Base-by-base conservation (phyloP, 164 flowering plant genomes). In the Vitis labrusca region DNA sequence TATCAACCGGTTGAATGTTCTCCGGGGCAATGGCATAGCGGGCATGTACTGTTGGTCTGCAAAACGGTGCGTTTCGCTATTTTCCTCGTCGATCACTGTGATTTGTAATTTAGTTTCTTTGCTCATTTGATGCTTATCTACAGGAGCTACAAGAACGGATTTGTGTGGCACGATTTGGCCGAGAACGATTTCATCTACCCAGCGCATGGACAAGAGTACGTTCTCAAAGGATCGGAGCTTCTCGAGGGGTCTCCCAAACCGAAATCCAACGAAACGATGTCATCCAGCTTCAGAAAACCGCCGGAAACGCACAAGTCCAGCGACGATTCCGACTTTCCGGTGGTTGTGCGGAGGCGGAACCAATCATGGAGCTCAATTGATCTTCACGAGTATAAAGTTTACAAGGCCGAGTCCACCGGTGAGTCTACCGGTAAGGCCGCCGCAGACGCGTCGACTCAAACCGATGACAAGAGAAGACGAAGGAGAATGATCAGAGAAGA, bases 141-240 rank as follows among this genome's bases (percentile, higher is more conserved):
- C 84, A 95, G 99, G 91, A 85, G 93, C 81, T 93, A 91, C 81
- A 93, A 82, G 70, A 93, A 85, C 48, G 98, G 97, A 53, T 95
- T 90, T 70, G 98, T 95, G 23, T 93, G 99, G 99, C 97, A 91
- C 49, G 97, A 95, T 77, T 86, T 95, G 54, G 63, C 83, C 5
- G 98, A 91, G 54, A 76, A 85, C 69, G 99, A 93, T 73, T 85
- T 88, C 80, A 90, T 95, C 49, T 81, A 84, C 71, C 99, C 98
- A 4, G 84, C 86, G 0, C 91, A 90, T 65, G 97, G 94, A 59
- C 86, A 89, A 14, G 99, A 95, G 68, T 93, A 95, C 80, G 87
- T 95, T 29, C 97, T 95, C 71, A 95, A 95, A 66, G 99, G 98
- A 53, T 93, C 99, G 2, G 95, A 91, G 85, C 81, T 93, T 63